phyloP scores from a whole-genome alignment of 2,329 filamentous ascomycete genomes.

The Stachybotrys chlorohalonatus region DNA sequence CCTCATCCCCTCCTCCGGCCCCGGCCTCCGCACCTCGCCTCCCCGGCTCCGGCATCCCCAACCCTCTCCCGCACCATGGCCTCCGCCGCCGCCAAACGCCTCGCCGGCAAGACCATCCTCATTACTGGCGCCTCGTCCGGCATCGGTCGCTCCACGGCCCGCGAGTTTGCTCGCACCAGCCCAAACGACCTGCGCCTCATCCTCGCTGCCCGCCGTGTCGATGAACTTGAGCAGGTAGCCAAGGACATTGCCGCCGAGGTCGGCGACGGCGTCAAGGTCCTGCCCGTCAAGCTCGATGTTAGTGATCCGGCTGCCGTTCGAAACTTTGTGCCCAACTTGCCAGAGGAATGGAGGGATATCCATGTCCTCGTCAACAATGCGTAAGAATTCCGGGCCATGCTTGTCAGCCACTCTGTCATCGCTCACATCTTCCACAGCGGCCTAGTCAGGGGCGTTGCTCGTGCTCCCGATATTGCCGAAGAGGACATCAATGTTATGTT shows the following conservation, averaged over 20 bases:
- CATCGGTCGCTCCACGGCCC: conserved; percentile 74
- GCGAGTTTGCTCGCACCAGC: conserved; percentile 84
- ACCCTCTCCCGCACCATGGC: conserved; percentile 28
- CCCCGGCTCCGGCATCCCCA: too few species aligned
- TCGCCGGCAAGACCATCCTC: conserved; percentile 85
- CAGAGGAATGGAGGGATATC: conserved; percentile 74
- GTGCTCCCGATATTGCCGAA: conserved; percentile 72
- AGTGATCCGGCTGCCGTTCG: conserved; percentile 68
- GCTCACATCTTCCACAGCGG: conserved; percentile 43
- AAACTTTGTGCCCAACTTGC: conserved; percentile 62
- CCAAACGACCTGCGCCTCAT: conserved; percentile 75
- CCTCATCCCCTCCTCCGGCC: conserved; percentile 5
- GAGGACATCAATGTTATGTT: conserved; percentile 86
- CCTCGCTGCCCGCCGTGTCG: conserved; percentile 78
- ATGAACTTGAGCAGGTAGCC: conserved; percentile 67
- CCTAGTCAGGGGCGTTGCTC: conserved; percentile 79
- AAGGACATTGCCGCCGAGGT: conserved; percentile 68
- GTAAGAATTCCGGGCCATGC: conserved; percentile 38
- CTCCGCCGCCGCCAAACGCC: conserved; percentile 68
- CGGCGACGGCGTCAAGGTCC: conserved; percentile 69
- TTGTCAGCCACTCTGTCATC: background rate
- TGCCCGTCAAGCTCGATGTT: conserved; percentile 79
- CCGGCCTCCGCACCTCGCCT: conserved; percentile 3
- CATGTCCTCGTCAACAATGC: conserved; percentile 94
- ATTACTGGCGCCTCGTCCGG: conserved; percentile 90